These are phyloP conservation scores for Cercospora citrullina DNA, from an alignment of 2,329 filamentous ascomycete genomes.

Conservation along the genomic window DNA sequence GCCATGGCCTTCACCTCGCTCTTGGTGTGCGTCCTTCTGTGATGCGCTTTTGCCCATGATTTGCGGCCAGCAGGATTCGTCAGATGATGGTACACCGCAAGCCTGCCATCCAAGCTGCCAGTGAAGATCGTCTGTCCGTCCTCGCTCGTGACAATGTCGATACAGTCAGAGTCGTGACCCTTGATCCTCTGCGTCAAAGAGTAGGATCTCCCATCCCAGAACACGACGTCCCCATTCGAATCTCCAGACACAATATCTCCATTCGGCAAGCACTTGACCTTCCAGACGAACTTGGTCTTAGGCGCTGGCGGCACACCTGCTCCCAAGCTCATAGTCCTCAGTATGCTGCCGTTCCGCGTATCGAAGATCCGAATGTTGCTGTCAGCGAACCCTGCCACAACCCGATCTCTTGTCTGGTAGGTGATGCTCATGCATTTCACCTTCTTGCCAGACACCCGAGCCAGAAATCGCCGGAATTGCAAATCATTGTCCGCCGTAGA, in stretches of 20 bases:
- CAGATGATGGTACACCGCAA: constrained; percentile 75
- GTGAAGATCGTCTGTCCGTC: constrained; percentile 83
- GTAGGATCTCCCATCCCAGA: constrained; percentile 93
- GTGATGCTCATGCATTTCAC: constrained; percentile 86
- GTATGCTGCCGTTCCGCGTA: constrained; percentile 70
- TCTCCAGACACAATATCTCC: constrained; percentile 93
- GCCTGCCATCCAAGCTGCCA: constrained; percentile 86
- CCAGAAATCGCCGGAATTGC: constrained; percentile 73
- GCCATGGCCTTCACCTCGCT: constrained; percentile 96
- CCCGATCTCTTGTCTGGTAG: constrained; percentile 79
- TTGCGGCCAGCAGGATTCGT: constrained; percentile 48
- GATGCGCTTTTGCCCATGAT: constrained; percentile 83
- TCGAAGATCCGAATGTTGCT: constrained; percentile 92
- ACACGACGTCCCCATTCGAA: constrained; percentile 86
- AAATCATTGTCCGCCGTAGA: constrained; percentile 83
- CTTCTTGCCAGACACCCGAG: constrained; percentile 76
- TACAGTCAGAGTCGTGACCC: constrained; percentile 83
- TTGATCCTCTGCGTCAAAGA: constrained; percentile 83
- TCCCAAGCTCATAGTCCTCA: constrained; percentile 83
- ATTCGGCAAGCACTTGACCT: constrained; percentile 81
- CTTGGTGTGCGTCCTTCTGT: constrained; percentile 75
- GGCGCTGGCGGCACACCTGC: constrained; percentile 73
- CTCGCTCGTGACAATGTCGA: constrained; percentile 78
- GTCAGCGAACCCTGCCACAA: constrained; percentile 93
- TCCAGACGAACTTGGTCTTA: constrained; percentile 89